Evolutionary conservation across 768 basidiomycete genomes (phyloP), one percentile per base, ranked within the genome.

Genomic region (Kwoniella botswanensis): DNA sequence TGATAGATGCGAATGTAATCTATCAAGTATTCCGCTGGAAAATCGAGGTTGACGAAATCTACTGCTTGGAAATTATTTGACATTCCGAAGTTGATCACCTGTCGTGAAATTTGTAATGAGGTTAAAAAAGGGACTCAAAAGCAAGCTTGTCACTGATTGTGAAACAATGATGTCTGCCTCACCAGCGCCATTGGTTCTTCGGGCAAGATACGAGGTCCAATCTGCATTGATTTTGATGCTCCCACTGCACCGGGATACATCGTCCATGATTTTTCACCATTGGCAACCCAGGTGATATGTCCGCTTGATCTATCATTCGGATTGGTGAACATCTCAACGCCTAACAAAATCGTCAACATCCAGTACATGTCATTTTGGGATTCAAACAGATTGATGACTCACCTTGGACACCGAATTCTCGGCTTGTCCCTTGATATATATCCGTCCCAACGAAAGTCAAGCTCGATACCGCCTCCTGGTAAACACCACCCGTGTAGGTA

Each of bases 141-240:
- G 35, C 35, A 35, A 35, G 35, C 35, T 9, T 35, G 35, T 6
- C 35, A 35, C 35, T 35, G 35, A 35, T 35, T 35, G 35, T 35
- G 35, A 35, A 35, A 35, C 35, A 35, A 35, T 35, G 3, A 4
- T 35, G 7, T 29, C 22, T n/a, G 52, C 68, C 69, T 60, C 67
- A 71, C 64, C 63, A 85, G 88, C 72, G 75, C 93, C 94, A 98
- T 91, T 2, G 97, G 96, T 82, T 99, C 97, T 79, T 95, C 93
- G 4, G 93, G 86, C 65, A 89, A 89, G 18, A 94, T 78, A 42
- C 95, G 86, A 75, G 87, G 85, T 50, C 88, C 86, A 61, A 98
- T 86, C 65, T 89, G 71, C 0, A 88, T 85, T 3, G 74, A 79
- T 0, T 87, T 22, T 83, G 94, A 90, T 1, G 93, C 84, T 4